Percentiles rank a stretch among this genome's conserved stretches.
Conservation (phyloP, 495 filamentous ascomycete genomes). For the Talaromyces nanjingensis region DNA sequence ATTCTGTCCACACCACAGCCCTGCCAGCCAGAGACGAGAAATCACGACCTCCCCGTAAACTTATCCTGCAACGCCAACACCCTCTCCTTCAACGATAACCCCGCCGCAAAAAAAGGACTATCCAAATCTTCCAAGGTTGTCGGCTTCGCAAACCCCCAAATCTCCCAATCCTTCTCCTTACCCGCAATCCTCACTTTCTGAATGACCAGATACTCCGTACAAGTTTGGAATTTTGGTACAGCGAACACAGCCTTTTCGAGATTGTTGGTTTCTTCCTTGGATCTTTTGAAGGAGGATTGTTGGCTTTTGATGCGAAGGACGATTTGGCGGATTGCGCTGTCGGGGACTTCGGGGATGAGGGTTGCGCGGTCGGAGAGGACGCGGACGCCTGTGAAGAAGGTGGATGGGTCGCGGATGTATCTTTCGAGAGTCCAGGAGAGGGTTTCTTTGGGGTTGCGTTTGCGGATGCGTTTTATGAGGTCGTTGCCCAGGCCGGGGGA, state of each 20-base stretch:
- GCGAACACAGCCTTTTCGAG: not conserved
- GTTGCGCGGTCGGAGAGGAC: conserved; percentile 54
- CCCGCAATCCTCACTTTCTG: conserved; percentile 54
- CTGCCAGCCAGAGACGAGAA: no score
- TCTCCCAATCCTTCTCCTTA: conserved; percentile 56
- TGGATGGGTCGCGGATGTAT: conserved; percentile 49
- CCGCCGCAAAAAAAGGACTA: conserved; percentile 26
- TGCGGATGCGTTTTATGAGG: conserved; percentile 48
- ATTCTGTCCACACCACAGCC: not conserved
- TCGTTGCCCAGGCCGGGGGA: conserved; percentile 49
- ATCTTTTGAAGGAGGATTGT: conserved; percentile 39
- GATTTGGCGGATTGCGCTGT: conserved; percentile 56
- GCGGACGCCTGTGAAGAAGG: conserved; percentile 35
- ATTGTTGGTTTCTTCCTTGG: not conserved
- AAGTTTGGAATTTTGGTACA: conserved; percentile 51
- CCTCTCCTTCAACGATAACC: conserved; percentile 26
- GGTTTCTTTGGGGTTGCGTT: conserved; percentile 41
- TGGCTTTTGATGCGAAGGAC: conserved; percentile 62
- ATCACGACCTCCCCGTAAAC: conserved; percentile 17
- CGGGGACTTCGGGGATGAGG: conserved; percentile 38
- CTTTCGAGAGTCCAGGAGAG: conserved; percentile 61
- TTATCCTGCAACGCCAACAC: conserved; percentile 26
- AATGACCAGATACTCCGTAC: conserved; percentile 73
- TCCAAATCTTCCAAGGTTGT: conserved; percentile 46
- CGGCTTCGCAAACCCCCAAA: conserved; percentile 65